Evolutionary conservation across 192 early-diverging fungal genomes (phyloP).

Genomic region (Spizellomyces sp.): DNA sequence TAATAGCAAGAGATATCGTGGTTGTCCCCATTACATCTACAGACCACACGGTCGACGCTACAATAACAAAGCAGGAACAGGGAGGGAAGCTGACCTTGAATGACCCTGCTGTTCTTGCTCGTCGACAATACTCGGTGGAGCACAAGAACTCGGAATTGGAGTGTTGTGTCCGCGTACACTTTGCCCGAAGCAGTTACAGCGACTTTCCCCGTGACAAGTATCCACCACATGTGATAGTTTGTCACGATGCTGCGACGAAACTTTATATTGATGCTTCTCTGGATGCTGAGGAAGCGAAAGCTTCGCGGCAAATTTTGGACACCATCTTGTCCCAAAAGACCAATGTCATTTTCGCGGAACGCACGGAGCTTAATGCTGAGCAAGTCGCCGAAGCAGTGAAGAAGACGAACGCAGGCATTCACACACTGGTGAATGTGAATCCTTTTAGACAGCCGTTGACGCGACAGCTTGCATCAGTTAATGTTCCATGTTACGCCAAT

Average conservation of each 20-base stretch:
- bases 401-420: no score
- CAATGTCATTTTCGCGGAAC: not conserved
- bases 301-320: not conserved
- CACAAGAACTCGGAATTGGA: not conserved
- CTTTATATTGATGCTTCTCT: not conserved
- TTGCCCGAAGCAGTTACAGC: slow-evolving; percentile 1
- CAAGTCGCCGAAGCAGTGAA: not conserved
- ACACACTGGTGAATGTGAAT: not conserved
- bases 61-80: not conserved
- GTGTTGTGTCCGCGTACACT: slow-evolving; percentile 11
- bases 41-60: not conserved
- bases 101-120: not conserved
- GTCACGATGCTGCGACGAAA: not conserved
- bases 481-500: slow-evolving; percentile 2
- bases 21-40: slow-evolving; percentile 1
- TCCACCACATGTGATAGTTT: slow-evolving; percentile 1
- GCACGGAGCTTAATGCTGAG: slow-evolving; percentile 7
- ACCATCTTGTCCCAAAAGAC: not conserved
- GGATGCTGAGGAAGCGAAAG: not conserved
- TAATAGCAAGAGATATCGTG: slow-evolving; percentile 5
- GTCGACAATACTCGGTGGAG: not conserved
- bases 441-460: slow-evolving; percentile 12
- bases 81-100: not conserved
- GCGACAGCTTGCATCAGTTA: not conserved
- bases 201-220: slow-evolving; percentile 7